A percentile compares a stretch with the other conserved stretches of the same genome.
Conservation (phyloP, 345 rosid species). For the Nasturtium officinale region DNA sequence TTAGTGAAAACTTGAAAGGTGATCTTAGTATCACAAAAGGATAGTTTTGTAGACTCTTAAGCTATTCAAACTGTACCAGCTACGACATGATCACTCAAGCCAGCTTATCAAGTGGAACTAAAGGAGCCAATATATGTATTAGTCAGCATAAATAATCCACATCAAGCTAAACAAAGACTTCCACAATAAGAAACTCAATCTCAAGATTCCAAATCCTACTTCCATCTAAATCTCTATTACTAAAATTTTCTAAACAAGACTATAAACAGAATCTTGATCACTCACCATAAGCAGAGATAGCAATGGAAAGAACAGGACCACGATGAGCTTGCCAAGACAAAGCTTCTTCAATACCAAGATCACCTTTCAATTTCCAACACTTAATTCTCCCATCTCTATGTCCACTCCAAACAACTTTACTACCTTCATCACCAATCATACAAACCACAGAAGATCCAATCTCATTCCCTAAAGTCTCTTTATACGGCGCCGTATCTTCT, state of each 20-base stretch:
- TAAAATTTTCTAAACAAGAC: too few relatives aligned
- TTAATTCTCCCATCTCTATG: constrained; percentile 84
- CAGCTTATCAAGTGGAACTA: constrained; percentile 2
- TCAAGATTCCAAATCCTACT: background rate
- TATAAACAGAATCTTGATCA: too few relatives aligned
- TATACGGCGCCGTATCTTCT: constrained; percentile 77
- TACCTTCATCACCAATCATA: constrained; percentile 75
- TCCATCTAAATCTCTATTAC: background rate
- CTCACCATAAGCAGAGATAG: constrained; percentile 71
- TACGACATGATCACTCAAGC: constrained; percentile 2
- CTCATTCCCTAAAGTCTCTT: constrained; percentile 52
- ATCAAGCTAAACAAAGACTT: background rate
- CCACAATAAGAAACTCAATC: constrained; percentile 7
- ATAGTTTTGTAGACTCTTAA: background rate
- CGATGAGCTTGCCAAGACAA: constrained; percentile 93
- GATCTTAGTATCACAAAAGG: too few relatives aligned
- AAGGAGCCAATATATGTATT: background rate
- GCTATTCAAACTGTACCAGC: background rate
- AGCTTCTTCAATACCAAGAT: constrained; percentile 53
- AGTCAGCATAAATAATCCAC: background rate
- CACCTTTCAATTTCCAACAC: constrained; percentile 66
- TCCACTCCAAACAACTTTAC: constrained; percentile 78
- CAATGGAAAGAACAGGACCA: constrained; percentile 74
- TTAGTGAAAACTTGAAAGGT: too few relatives aligned
- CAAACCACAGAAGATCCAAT: constrained; percentile 61